phyloP scores from a whole-genome alignment of 768 basidiomycete species.

The Pisolithus marmoratus region DNA sequence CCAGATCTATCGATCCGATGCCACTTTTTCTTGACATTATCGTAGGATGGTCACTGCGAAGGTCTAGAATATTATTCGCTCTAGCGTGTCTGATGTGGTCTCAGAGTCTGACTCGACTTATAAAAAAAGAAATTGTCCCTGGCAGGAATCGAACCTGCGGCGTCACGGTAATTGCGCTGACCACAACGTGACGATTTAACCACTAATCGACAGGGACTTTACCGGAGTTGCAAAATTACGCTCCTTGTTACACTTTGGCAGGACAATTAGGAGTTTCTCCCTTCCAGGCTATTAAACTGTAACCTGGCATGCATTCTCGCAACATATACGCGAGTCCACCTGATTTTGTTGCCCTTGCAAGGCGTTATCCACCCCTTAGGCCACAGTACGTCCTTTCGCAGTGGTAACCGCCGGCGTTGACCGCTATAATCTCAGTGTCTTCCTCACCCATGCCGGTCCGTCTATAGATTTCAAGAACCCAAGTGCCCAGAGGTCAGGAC shows the following conservation, averaged over 20 bases:
- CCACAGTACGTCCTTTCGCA: slow-evolving; percentile 39
- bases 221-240: background rate
- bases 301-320: background rate
- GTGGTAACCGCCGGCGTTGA: background rate
- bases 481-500: slow-evolving; percentile 56
- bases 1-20: slow-evolving; percentile 44
- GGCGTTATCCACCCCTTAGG: slow-evolving; percentile 49
- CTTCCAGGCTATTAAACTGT: background rate
- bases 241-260: background rate
- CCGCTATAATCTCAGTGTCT: slow-evolving; percentile 16
- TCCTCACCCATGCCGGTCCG: slow-evolving; percentile 22
- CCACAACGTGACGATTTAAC: slow-evolving; percentile 40
- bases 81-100: too few species aligned
- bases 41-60: background rate
- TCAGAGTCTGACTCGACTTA: too few species aligned
- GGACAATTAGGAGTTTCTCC: background rate
- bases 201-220: slow-evolving; percentile 38
- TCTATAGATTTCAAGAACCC: slow-evolving; percentile 75
- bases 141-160: slow-evolving; percentile 36
- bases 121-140: slow-evolving; percentile 24
- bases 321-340: slow-evolving; percentile 44
- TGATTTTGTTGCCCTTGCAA: slow-evolving; percentile 57
- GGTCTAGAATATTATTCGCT: background rate
- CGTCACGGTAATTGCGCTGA: slow-evolving; percentile 30
- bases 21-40: slow-evolving; percentile 7